Conservation (phyloP, 495 filamentous ascomycete genomes). For the Penicillium psychrofluorescens region DNA sequence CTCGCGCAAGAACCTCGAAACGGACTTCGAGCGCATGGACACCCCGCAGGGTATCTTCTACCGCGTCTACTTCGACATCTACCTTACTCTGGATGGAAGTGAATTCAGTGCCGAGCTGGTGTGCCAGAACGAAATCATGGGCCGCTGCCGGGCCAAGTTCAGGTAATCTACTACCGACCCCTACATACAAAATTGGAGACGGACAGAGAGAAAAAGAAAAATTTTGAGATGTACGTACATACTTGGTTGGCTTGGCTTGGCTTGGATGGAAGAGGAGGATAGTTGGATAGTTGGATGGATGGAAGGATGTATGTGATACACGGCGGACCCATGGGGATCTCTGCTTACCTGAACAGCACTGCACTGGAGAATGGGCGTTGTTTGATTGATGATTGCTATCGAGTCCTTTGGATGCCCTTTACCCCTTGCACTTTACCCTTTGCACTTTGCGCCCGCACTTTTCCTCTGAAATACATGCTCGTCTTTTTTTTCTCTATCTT, state of each 20-base stretch:
- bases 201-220: conserved; percentile 1
- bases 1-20: conserved; percentile 95
- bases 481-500: conserved; percentile 5
- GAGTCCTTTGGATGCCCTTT: conserved; percentile 1
- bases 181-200: not conserved
- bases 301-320: no score
- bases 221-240: not conserved
- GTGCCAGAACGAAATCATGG: conserved; percentile 99
- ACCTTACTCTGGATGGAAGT: conserved; percentile 91
- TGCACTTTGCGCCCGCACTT: not conserved
- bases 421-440: not conserved
- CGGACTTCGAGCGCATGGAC: conserved; percentile 99
- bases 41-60: conserved; percentile 98
- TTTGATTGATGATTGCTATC: conserved; percentile 7
- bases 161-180: conserved; percentile 22
- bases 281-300: not conserved
- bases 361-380: conserved; percentile 19
- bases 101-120: conserved; percentile 98
- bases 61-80: conserved; percentile 73
- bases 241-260: not conserved
- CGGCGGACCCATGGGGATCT: not conserved
- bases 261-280: not conserved
- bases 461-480: not conserved
- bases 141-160: conserved; percentile 86
- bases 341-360: conserved; percentile 5